Percentiles rank a stretch among this genome's conserved stretches.
Conservation (phyloP, 2,329 filamentous ascomycete genomes). For the Aureobasidium sp. region DNA sequence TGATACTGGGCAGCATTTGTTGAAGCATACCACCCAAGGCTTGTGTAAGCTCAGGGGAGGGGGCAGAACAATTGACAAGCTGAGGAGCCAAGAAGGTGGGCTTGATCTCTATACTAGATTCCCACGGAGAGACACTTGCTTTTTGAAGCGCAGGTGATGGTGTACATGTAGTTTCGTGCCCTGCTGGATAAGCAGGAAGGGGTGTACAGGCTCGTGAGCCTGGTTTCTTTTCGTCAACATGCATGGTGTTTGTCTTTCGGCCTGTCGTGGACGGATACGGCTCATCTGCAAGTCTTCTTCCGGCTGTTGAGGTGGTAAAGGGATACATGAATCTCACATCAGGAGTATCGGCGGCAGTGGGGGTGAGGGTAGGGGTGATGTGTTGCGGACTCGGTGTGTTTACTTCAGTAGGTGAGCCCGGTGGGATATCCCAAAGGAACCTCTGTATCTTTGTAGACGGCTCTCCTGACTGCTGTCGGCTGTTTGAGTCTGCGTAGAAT, state of each 20-base stretch:
- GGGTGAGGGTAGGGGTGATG: neutral
- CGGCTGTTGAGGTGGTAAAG: neutral
- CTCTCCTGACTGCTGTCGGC: neutral
- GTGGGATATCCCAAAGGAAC: neutral
- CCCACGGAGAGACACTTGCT: neutral
- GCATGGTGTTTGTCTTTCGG: neutral
- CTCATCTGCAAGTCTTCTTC: neutral
- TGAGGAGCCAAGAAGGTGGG: neutral
- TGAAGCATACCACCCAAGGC: neutral
- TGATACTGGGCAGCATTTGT: neutral
- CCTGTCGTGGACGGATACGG: neutral
- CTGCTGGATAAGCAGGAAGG: neutral
- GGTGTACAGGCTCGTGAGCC: constrained; percentile 1
- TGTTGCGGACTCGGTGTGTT: constrained; percentile 3
- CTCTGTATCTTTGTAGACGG: neutral
- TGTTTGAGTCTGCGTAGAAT: neutral
- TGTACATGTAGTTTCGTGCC: neutral
- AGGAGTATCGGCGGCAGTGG: neutral
- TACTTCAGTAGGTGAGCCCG: constrained; percentile 2
- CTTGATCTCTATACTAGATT: neutral
- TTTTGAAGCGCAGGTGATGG: neutral
- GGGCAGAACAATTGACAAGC: neutral
- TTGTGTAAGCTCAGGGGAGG: neutral
- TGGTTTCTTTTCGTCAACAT: neutral
- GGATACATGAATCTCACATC: neutral